A percentile compares a stretch with the other conserved stretches of the same genome.
Evolutionary conservation across 1,284 basidiomycete species (phyloP).

Genomic region (Leccinum subrobustum): DNA sequence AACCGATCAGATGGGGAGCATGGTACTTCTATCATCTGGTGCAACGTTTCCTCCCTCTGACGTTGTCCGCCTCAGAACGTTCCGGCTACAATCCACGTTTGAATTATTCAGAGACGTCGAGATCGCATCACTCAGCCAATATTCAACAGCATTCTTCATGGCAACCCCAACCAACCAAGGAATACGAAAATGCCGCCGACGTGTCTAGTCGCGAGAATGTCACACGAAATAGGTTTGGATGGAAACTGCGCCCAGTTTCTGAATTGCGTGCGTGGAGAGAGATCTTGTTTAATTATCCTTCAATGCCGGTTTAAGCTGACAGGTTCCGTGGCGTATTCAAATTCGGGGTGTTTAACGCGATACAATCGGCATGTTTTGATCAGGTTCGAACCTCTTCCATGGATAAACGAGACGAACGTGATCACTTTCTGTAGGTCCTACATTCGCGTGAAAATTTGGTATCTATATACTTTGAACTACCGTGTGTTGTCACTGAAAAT

Average conservation of each 20-base stretch:
- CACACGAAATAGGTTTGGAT: slow-evolving; percentile 40
- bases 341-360: slow-evolving; percentile 86
- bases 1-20: background rate
- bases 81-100: background rate
- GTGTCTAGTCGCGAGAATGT: slow-evolving; percentile 13
- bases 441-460: slow-evolving; percentile 75
- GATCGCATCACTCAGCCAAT: background rate
- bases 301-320: slow-evolving; percentile 56
- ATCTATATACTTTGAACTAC: slow-evolving; percentile 14
- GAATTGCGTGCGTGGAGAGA: slow-evolving; percentile 59
- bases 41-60: background rate
- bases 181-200: background rate
- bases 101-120: background rate
- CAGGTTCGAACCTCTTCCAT: slow-evolving; percentile 46
- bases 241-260: slow-evolving; percentile 66
- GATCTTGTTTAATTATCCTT: background rate
- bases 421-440: slow-evolving; percentile 53
- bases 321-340: slow-evolving; percentile 79
- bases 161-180: background rate
- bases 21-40: slow-evolving; percentile 8
- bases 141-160: background rate
- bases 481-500: slow-evolving; percentile 12
- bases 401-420: background rate
- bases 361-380: slow-evolving; percentile 83
- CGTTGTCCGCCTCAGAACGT: slow-evolving; percentile 11